These are phyloP conservation scores for Nectriaceae sp. DNA, from an alignment of 2,329 filamentous ascomycete species.

Conservation along the genomic window DNA sequence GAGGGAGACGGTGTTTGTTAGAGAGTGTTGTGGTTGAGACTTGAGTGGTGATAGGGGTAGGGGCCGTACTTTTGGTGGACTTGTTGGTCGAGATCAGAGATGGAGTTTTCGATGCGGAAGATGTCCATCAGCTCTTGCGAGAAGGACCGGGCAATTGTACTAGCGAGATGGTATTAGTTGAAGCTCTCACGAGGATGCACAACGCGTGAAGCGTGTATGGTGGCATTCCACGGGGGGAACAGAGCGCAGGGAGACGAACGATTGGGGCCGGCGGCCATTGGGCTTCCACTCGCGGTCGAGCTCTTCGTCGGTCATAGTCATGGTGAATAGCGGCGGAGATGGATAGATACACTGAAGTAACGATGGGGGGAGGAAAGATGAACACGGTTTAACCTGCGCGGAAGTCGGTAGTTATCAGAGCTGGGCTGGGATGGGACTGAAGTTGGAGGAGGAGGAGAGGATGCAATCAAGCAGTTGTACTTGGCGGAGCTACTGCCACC, in stretches of 20 bases:
- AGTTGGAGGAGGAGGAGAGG: neutral
- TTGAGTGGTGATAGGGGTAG: slow-evolving; percentile 1
- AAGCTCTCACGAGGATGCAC: slow-evolving; percentile 8
- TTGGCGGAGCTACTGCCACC: neutral
- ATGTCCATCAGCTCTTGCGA: slow-evolving; percentile 84
- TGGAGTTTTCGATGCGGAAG: slow-evolving; percentile 81
- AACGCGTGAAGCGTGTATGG: too few relatives aligned
- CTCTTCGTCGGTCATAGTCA: slow-evolving; percentile 62
- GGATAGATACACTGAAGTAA: neutral
- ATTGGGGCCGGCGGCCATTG: slow-evolving; percentile 75
- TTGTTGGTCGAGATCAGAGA: slow-evolving; percentile 72
- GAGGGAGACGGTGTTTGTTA: neutral
- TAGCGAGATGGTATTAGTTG: slow-evolving; percentile 40
- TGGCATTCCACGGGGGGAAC: slow-evolving; percentile 57
- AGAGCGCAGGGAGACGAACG: slow-evolving; percentile 67
- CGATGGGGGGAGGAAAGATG: neutral
- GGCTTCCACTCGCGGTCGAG: slow-evolving; percentile 80
- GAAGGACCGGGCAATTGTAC: slow-evolving; percentile 86
- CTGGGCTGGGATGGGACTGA: neutral
- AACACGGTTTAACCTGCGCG: too few relatives aligned
- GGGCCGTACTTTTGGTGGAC: slow-evolving; percentile 76
- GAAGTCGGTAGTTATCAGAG: neutral
- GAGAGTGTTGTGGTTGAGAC: neutral
- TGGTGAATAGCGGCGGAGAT: slow-evolving; percentile 10
- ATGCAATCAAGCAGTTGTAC: neutral